Evolutionary conservation across 164 flowering plant genomes (phyloP).

Genomic region (Chimonanthus praecox): DNA sequence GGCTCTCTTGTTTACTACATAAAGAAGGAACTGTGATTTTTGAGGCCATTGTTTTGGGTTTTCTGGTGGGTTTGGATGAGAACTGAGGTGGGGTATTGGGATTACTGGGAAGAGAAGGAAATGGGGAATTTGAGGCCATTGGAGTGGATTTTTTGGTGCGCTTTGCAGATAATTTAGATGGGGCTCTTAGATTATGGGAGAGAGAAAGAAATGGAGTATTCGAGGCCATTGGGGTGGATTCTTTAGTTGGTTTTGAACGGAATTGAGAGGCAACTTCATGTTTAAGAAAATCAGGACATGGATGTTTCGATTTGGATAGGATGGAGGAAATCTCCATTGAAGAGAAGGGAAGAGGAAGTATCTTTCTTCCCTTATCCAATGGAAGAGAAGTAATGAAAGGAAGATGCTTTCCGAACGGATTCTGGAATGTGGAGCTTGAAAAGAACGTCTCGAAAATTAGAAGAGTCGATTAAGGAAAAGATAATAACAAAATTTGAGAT

Average conservation of each 20-base stretch:
- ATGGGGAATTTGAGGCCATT: constrained; percentile 4
- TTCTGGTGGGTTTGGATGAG: not conserved
- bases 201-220: not conserved
- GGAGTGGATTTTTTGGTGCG: not conserved
- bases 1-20: not conserved
- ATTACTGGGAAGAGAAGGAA: not conserved
- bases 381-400: too few species aligned
- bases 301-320: constrained; percentile 12
- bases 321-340: constrained; percentile 17
- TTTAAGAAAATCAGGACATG: not conserved
- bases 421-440: too few species aligned
- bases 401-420: too few species aligned
- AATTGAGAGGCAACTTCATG: constrained; percentile 2
- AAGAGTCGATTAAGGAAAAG: too few species aligned
- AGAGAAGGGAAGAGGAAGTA: not conserved
- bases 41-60: not conserved
- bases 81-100: not conserved
- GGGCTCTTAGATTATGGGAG: not conserved
- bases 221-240: not conserved
- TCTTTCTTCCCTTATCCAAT: too few species aligned
- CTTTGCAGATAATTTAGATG: not conserved
- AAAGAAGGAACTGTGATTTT: not conserved
- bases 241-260: not conserved
- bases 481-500: too few species aligned
- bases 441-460: too few species aligned